Conservation (phyloP, 371 early-diverging fungal genomes). For the Umbelopsis sp. region DNA sequence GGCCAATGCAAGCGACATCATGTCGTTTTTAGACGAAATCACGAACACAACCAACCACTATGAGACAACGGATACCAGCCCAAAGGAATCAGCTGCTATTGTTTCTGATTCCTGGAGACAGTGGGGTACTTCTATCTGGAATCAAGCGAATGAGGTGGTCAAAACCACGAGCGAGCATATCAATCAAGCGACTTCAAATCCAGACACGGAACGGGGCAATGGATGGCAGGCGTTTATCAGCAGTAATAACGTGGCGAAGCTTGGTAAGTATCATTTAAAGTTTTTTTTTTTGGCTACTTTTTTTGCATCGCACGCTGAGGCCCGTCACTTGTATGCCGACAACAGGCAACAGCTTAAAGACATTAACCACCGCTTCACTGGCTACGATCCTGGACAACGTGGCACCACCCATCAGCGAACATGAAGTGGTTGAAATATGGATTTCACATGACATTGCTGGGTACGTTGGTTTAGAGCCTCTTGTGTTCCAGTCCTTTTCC, state of each 20-base stretch:
- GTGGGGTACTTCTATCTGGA: slow-evolving; percentile 56
- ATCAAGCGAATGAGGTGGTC: slow-evolving; percentile 54
- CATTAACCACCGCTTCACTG: slow-evolving; percentile 45
- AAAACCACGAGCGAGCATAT: slow-evolving; percentile 56
- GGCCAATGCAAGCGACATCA: slow-evolving; percentile 52
- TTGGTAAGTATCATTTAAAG: slow-evolving; percentile 39
- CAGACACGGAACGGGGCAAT: slow-evolving; percentile 56
- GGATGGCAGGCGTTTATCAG: slow-evolving; percentile 54
- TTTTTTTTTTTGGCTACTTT: no score
- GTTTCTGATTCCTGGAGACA: slow-evolving; percentile 41
- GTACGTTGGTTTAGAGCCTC: slow-evolving; percentile 58
- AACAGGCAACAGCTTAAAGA: slow-evolving; percentile 55
- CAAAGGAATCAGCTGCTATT: not conserved
- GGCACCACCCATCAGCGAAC: slow-evolving; percentile 71
- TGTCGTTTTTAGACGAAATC: slow-evolving; percentile 58
- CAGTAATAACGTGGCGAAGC: slow-evolving; percentile 66
- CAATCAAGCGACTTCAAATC: slow-evolving; percentile 33
- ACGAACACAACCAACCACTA: slow-evolving; percentile 35
- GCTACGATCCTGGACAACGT: slow-evolving; percentile 64
- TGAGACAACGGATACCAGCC: not conserved
- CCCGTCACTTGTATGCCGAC: not conserved
- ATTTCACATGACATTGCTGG: slow-evolving; percentile 68
- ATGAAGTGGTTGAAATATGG: slow-evolving; percentile 70
- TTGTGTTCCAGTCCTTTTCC: slow-evolving; percentile 66
- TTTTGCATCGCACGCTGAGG: not conserved